Evolutionary conservation across 208 protist species (phyloP).

Genomic region (Leishmania tropica): DNA sequence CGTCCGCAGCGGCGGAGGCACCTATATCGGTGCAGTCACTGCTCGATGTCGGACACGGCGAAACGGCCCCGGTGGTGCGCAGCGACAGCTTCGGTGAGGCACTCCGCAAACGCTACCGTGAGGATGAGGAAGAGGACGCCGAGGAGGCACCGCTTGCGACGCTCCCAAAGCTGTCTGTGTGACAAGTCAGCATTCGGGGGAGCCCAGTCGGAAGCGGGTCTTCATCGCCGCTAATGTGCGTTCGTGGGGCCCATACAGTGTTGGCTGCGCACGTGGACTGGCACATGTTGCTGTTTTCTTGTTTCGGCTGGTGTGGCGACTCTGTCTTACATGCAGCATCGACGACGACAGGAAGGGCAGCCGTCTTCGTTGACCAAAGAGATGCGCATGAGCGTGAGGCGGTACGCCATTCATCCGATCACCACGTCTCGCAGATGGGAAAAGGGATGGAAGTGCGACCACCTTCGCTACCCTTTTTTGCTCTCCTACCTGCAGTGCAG

Average conservation of each 20-base stretch:
- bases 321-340: neutral
- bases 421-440: neutral
- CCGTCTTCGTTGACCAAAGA: neutral
- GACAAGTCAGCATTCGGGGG: neutral
- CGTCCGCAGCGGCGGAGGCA: neutral
- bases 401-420: neutral
- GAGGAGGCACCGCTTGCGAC: constrained; percentile 2
- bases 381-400: neutral
- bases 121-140: constrained; percentile 64
- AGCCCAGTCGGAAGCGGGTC: neutral
- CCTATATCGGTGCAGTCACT: constrained; percentile 51
- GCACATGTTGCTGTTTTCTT: neutral
- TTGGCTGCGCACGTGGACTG: neutral
- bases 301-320: neutral
- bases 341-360: neutral
- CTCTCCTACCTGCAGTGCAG: neutral
- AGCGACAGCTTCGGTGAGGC: constrained; percentile 70
- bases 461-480: neutral
- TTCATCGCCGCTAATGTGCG: neutral
- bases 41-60: constrained; percentile 50
- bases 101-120: constrained; percentile 80
- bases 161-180: constrained; percentile 21
- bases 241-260: neutral
- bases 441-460: neutral
- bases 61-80: constrained; percentile 28